Conservation (phyloP, 768 basidiomycete genomes). For the Leucocoprinus sp. region DNA sequence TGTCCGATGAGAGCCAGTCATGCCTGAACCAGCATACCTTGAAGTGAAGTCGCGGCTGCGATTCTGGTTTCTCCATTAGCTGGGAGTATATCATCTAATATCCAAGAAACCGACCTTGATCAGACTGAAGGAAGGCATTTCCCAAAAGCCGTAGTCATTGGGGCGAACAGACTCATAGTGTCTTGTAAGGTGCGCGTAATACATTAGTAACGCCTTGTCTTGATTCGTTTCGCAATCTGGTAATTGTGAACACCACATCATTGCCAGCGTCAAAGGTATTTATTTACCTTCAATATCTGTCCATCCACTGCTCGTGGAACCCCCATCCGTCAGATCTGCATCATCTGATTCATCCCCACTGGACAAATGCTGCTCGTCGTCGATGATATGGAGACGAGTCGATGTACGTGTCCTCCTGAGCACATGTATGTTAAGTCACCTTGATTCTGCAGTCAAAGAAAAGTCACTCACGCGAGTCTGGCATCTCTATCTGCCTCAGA, state of each 20-base stretch:
- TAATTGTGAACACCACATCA: background rate
- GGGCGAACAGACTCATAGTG: constrained; percentile 35
- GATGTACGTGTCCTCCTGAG: constrained; percentile 45
- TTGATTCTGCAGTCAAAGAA: background rate
- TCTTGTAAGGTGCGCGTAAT: constrained; percentile 40
- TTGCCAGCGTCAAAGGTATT: constrained; percentile 8
- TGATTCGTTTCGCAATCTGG: constrained; percentile 7
- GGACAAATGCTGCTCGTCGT: constrained; percentile 42
- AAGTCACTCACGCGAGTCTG: constrained; percentile 50
- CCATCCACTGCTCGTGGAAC: constrained; percentile 41
- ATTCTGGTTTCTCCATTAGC: background rate
- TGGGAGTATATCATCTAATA: background rate
- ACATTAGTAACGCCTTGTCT: constrained; percentile 26
- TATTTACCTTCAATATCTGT: constrained; percentile 40
- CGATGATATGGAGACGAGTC: constrained; percentile 26
- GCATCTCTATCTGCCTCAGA: constrained; percentile 67
- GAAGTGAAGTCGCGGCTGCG: background rate
- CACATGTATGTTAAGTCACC: background rate
- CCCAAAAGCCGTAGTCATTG: constrained; percentile 33
- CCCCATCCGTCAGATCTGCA: constrained; percentile 54
- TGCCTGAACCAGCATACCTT: background rate
- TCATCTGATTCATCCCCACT: constrained; percentile 78
- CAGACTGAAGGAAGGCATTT: constrained; percentile 37
- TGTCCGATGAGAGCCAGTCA: background rate
- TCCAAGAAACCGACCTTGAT: constrained; percentile 29